Base-by-base conservation (phyloP, 257 asterid genomes). In the Paraleonurus japonicus region DNA sequence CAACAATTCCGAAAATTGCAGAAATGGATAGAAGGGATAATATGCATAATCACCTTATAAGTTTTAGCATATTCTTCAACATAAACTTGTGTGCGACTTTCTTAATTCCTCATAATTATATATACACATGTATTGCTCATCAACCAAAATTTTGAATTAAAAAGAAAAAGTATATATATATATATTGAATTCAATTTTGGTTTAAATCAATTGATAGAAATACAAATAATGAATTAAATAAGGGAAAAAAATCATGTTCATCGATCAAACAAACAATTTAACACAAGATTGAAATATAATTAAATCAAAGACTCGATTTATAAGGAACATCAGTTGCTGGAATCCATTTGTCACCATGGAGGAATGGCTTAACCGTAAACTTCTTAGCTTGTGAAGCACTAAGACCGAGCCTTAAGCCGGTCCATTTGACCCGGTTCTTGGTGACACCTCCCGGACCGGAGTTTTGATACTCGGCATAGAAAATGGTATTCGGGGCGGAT, bases 401-500 rank as follows among this genome's bases (percentile, higher is more conserved):
- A 5, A 90, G 87, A 26, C 80, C 78, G 68, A 86, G 85, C 80
- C 71, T 92, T 84, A 92, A 68, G 0, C 98, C 98, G 75, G 5
- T 82, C 98, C 98, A 93, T 0, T 74, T 79, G 2, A 93, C 98
- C 76, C 98, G 79, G 1, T 85, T 78, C 66, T 76, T 84, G 39
- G 95, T 92, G 23, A 2, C 80, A 0, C 97, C 86, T 16, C 98
- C 98, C 0, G 80, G 54, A 0, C 98, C 98, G 1, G 9, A 5
- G 39, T 92, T 90, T 30, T 83, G 77, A 50, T 70, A 87, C 71
- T 93, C 98, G 0, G 79, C 97, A 17, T 90, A 93, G 32, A 82
- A 93, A 27, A 93, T 88, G 1, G 98, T 93, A 12, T 54, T 33
- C 7, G 94, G 97, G 23, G 96, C 96, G 5, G 79, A 37, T 1